Evolutionary conservation across 2,329 filamentous ascomycete species (phyloP), one percentile per base, ranked within the genome.

Genomic region (Chrysoporthe austroafricana): DNA sequence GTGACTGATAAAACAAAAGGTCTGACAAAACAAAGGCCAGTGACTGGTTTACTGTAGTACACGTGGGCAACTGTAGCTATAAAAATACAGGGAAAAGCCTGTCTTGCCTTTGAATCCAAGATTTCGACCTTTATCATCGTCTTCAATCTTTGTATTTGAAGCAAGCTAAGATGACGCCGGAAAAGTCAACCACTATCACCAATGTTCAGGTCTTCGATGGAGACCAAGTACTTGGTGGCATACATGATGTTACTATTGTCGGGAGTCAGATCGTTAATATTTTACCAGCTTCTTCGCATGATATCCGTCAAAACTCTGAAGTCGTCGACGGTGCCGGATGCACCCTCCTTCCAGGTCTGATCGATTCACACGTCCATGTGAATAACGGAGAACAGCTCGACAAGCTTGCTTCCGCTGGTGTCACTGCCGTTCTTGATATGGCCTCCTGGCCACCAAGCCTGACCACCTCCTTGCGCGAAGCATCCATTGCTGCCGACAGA

Each of bases 321-420:
- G 4, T 34, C 3, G 21, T 63, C 13, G 21, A 63, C 13, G 48
- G 48, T 4, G 14, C 21, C n/a, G 18, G 36, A 16, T 56, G 62
- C 52, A 56, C 62, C 13, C 21, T 65, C 2, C 32, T 65, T 14
- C 54, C 63, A 36, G 63, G 63, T 18, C 42, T 65, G 6, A 65
- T 50, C 2, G 54, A 59, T 16, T 59, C 54, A 1, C 54, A 59
- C 11, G 34, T 59, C 21, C 63, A 59, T 44, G 54, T 65, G 18
- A 21, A 48, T 32, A 56, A 43, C 16, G 21, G 32, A 32, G 48
- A 43, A 9, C 32, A 56, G n/a, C 48, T 63, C 36, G 62, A 63
- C 18, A 34, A 63, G 34, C n/a, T 63, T 16, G 48, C 48, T 18
- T 54, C 21, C 18, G 62, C 50, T 8, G 48, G 48, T 6, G 62